These are phyloP conservation scores for Solanum chilense DNA, from an alignment of 257 asterid genomes.

Conservation along the genomic window DNA sequence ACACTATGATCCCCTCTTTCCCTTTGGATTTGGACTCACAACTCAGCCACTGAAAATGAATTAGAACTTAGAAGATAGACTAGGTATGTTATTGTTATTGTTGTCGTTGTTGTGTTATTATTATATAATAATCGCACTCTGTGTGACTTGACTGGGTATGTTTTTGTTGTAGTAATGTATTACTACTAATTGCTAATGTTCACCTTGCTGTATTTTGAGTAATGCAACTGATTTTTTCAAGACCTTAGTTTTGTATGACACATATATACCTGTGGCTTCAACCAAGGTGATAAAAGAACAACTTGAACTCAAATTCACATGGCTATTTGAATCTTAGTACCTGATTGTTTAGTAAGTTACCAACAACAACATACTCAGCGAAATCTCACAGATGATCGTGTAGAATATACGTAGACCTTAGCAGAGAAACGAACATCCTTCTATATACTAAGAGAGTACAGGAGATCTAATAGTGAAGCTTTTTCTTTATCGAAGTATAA, in stretches of 20 bases:
- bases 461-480: not conserved
- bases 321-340: not conserved
- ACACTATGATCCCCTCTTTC: conserved; percentile 1
- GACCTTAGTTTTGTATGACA: not conserved
- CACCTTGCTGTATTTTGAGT: too few relatives aligned
- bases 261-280: not conserved
- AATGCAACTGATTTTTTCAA: too few relatives aligned
- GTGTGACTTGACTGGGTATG: not conserved
- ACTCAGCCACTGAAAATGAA: not conserved
- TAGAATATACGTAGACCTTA: too few relatives aligned
- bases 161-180: not conserved
- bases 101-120: not conserved
- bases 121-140: not conserved
- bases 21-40: conserved; percentile 4
- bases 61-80: not conserved
- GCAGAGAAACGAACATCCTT: not conserved
- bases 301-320: not conserved
- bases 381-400: not conserved
- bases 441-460: not conserved
- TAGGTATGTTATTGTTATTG: not conserved
- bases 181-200: not conserved
- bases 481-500: not conserved
- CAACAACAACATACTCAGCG: not conserved
- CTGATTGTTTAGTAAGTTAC: not conserved
- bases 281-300: not conserved